Evolutionary conservation across 805 yeast species (phyloP), one percentile per base, ranked within the genome.

Genomic region (Metschnikowia peoriensis): DNA sequence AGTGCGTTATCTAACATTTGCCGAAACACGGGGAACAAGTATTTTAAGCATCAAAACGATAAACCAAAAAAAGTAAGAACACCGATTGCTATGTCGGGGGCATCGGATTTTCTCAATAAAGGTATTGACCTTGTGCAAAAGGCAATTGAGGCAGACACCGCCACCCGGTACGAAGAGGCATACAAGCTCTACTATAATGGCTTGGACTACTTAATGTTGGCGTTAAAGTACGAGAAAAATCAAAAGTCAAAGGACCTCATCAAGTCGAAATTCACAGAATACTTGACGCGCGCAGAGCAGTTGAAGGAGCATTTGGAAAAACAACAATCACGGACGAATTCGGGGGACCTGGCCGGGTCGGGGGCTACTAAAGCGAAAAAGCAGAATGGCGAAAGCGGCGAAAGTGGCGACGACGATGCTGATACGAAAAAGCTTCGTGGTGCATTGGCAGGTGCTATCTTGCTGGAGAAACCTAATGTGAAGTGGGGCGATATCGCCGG

Each of bases 401-500:
- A 81, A 56, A 81, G 74, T 46, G 84, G 81, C 56, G 86, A 81
- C 50, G 90, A 84, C 55, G 90, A 85, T 60, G 84, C 85, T 15
- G 97, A 93, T 58, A 86, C 89, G 41, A 93, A 93, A 69, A 91
- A 92, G 67, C 74, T 94, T 47, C 78, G 97, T 60, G 91, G 93
- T 7, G 97, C 98, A 0, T 75, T 94, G 49, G 86, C 96, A 0
- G 92, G 96, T 2, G 96, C 97, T 0, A 92, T 94, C 55, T 75
- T 94, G 47, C 80, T 92, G 38, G 98, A 93, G 63, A 92, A 83
- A 54, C 99, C 99, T 22, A 86, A 94, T 64, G 93, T 94, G 29
- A 79, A 81, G 59, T 94, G 99, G 99, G 85, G 82, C 59, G 99
- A 94, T 66, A 87, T 94, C 57, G 99, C 99, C 1, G 99, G 99